A percentile compares a stretch with the other conserved stretches of the same genome.
These are phyloP conservation scores for Arthroderma sp. DNA, from an alignment of 2,329 filamentous ascomycete species.

Conservation along the genomic window DNA sequence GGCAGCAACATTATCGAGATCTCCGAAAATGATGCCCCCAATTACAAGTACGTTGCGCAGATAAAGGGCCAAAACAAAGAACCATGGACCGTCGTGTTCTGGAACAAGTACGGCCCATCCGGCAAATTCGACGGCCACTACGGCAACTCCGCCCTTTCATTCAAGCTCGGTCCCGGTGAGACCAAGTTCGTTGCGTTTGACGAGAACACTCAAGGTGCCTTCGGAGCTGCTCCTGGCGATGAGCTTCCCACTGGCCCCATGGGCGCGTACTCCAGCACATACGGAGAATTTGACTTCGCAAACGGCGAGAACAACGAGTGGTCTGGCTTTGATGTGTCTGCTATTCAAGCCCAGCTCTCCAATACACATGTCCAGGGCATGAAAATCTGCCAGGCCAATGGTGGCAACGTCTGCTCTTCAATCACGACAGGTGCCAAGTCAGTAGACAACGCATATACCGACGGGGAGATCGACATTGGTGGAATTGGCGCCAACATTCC, in stretches of 20 bases:
- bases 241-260: constrained; percentile 16
- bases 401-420: constrained; percentile 18
- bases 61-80: constrained; percentile 21
- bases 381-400: constrained; percentile 20
- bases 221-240: constrained; percentile 17
- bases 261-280: constrained; percentile 26
- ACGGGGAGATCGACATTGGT: constrained; percentile 15
- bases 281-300: constrained; percentile 30
- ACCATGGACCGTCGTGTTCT: constrained; percentile 26
- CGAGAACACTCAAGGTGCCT: constrained; percentile 24
- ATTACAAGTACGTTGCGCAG: constrained; percentile 25
- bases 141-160: constrained; percentile 20
- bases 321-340: constrained; percentile 30
- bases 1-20: constrained; percentile 30
- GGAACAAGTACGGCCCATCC: constrained; percentile 26
- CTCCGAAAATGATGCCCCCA: constrained; percentile 17
- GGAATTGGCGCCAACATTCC: constrained; percentile 24
- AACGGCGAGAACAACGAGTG: constrained; percentile 19
- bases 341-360: constrained; percentile 22
- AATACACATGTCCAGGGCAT: constrained; percentile 22
- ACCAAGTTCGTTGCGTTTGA: constrained; percentile 27
- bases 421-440: constrained; percentile 15
- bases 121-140: constrained; percentile 25
- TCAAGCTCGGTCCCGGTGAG: constrained; percentile 22
- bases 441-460: constrained; percentile 23